Evolutionary conservation across 257 asterid species (phyloP).

Genomic region (Solanum medicagineum): DNA sequence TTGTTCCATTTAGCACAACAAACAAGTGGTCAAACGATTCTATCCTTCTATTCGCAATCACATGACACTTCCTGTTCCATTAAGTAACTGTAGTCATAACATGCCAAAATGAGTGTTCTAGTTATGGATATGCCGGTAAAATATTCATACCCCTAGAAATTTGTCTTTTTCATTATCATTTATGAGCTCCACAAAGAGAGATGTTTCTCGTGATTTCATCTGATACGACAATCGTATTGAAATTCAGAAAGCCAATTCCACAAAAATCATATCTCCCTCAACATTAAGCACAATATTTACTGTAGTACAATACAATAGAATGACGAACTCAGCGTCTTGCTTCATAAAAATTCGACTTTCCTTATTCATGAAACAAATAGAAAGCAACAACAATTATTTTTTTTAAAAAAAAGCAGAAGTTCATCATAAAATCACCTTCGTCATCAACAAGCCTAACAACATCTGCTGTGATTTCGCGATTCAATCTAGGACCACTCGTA

Average conservation of each 20-base stretch:
- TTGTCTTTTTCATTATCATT: neutral
- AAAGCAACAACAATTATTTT: neutral
- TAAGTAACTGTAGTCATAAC: neutral
- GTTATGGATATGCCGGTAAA: neutral
- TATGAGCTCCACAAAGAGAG: neutral
- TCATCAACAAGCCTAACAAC: constrained; percentile 58
- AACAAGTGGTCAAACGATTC: neutral
- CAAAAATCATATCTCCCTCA: neutral
- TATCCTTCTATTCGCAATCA: neutral
- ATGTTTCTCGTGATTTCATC: neutral
- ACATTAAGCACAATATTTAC: neutral
- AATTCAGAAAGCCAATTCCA: neutral
- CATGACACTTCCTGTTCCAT: neutral
- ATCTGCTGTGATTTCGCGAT: constrained; percentile 45
- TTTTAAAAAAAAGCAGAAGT: neutral
- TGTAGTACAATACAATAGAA: neutral
- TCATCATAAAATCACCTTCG: constrained; percentile 32
- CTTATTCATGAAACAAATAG: neutral
- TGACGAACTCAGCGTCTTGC: neutral
- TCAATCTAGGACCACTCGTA: constrained; percentile 42
- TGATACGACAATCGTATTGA: neutral
- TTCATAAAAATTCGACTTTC: neutral
- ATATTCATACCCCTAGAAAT: neutral
- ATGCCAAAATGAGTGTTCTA: neutral
- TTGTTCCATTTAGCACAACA: neutral